Evolutionary conservation across 345 rosid genomes (phyloP).

Genomic region (Carallia brachiata): DNA sequence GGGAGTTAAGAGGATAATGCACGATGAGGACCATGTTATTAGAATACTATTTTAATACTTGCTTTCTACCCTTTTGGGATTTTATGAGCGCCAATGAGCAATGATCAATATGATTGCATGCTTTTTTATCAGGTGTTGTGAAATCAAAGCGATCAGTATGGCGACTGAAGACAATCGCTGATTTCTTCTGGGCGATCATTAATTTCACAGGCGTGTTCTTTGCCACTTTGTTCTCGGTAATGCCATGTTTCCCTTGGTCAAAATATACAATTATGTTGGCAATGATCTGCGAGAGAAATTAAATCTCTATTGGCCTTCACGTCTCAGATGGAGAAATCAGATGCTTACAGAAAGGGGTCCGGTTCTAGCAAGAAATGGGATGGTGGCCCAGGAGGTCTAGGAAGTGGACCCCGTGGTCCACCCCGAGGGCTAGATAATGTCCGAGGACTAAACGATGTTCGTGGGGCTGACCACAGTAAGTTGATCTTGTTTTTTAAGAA

Average conservation of each 20-base stretch:
- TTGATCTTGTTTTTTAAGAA: neutral
- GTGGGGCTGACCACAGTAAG: constrained; percentile 41
- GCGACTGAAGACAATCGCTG: constrained; percentile 60
- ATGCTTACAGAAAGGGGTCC: constrained; percentile 59
- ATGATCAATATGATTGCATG: neutral
- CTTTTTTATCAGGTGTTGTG: constrained; percentile 31
- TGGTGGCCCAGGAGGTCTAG: constrained; percentile 47
- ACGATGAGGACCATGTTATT: no score
- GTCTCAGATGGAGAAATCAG: constrained; percentile 78
- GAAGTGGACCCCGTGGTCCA: constrained; percentile 60
- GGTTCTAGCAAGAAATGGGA: constrained; percentile 81
- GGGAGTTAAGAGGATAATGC: no score
- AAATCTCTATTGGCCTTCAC: neutral
- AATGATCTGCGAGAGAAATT: no score
- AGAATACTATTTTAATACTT: neutral
- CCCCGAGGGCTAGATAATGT: constrained; percentile 57
- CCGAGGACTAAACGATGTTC: constrained; percentile 68
- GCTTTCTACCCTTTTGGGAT: neutral
- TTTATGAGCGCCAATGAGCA: neutral
- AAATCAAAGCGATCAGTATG: constrained; percentile 36
- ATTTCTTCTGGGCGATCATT: constrained; percentile 66
- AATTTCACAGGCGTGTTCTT: constrained; percentile 59
- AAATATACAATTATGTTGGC: no score
- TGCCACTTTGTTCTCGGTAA: constrained; percentile 70
- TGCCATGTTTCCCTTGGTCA: neutral